Evolutionary conservation across 23 red algal genomes (phyloP).

Genomic region (Gracilariopsis chorda): DNA sequence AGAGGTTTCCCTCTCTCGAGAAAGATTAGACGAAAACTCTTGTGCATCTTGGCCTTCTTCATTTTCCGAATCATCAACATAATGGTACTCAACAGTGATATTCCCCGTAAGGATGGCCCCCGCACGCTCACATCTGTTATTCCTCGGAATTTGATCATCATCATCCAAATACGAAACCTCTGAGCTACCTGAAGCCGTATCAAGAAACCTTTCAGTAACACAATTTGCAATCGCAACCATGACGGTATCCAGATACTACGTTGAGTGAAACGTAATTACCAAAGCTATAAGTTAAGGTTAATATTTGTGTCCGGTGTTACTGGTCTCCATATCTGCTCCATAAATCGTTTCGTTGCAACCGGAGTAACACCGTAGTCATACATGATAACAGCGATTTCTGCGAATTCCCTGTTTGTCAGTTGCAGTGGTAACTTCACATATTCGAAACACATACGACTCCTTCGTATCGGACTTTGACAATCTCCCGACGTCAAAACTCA

Average conservation of each 20-base stretch:
- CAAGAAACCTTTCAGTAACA: not conserved
- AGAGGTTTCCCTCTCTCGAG: not conserved
- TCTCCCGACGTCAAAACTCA: too few species aligned
- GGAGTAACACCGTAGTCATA: slow-evolving; percentile 68
- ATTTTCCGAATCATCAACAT: slow-evolving; percentile 15
- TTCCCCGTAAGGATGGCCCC: not conserved
- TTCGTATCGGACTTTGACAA: too few species aligned
- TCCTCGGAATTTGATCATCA: not conserved
- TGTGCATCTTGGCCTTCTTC: not conserved
- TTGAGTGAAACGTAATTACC: slow-evolving; percentile 65
- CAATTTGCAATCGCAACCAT: slow-evolving; percentile 44
- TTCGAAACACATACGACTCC: too few species aligned
- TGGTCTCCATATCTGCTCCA: slow-evolving; percentile 59
- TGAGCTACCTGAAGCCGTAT: not conserved
- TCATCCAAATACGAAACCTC: not conserved
- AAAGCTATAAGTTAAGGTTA: slow-evolving; percentile 57
- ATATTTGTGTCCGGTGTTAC: slow-evolving; percentile 57
- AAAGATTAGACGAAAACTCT: not conserved
- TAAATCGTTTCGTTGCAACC: slow-evolving; percentile 68
- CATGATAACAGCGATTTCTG: slow-evolving; percentile 63
- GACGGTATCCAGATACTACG: slow-evolving; percentile 38
- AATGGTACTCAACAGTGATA: slow-evolving; percentile 23
- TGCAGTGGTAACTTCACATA: slow-evolving; percentile 62
- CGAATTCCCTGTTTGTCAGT: slow-evolving; percentile 38
- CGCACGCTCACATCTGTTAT: slow-evolving; percentile 13